Evolutionary conservation across 2,329 filamentous ascomycete genomes (phyloP), one percentile per base, ranked within the genome.

Genomic region (Penicillium sp.): DNA sequence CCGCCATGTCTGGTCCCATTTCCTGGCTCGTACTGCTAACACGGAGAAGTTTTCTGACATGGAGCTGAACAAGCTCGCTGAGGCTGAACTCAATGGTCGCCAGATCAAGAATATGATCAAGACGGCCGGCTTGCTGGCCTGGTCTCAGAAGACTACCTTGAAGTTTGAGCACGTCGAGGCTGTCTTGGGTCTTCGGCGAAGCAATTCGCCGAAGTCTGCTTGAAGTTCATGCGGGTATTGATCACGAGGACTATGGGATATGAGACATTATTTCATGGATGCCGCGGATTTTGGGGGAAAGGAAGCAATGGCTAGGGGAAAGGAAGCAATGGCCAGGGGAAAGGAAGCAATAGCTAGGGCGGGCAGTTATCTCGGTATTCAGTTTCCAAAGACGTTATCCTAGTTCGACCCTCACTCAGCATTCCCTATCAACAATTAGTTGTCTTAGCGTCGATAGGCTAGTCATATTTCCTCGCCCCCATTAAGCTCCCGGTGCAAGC

Each of bases 41-140:
- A 41, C 41, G 2, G 47, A 44, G 1, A 14, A 16, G 0, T 61
- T 67, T n/a, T 55, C 60, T 0, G 51, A 58, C 8, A 48, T 51
- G 4, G 54, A 69, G 24, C 49, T 70, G 8, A 59, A 66, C 14
- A 28, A 56, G 1, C 39, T 71, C 36, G 60, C 64, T 1, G 16
- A 30, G 13, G 44, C 63, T 7, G 50, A 56, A 35, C 51, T 69
- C 11, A 69, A 69, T 45, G 70, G 71, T 2, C 56, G 69, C 39
- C 64, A 77, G 61, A 78, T 78, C 55, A 77, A 77, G 59, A 77
- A 77, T 51, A 63, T 72, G 46, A 60, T 77, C 31, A 74, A 74
- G 61, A 73, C 74, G 3, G 69, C 74, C 3, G 66, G 73, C 47
- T 61, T 76, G 24, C 61, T 77, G 33, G 74, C 74, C 5, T 54